Percentiles rank a stretch among this genome's conserved stretches.
Evolutionary conservation across 305 asterid species (phyloP).

Genomic region (Rubia peregrina): DNA sequence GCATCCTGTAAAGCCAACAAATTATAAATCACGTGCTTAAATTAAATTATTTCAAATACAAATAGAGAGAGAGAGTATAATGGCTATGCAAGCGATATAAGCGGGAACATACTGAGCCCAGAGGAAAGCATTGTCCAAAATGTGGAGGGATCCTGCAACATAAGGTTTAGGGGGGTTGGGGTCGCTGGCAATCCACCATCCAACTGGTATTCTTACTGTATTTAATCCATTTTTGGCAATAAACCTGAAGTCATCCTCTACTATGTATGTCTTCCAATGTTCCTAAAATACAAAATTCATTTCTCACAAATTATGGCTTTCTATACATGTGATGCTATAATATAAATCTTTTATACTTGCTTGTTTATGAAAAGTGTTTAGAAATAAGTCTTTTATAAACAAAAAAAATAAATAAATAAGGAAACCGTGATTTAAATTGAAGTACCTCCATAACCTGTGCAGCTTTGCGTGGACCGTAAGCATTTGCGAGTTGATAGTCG

Average conservation of each 20-base stretch:
- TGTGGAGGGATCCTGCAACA: conserved; percentile 53
- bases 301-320: not conserved
- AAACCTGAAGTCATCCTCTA: conserved; percentile 60
- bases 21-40: not conserved
- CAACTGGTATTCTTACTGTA: conserved; percentile 71
- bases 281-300: conserved; percentile 18
- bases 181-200: conserved; percentile 71
- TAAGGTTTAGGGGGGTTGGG: conserved; percentile 61
- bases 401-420: not conserved
- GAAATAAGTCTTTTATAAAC: not conserved
- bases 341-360: too few relatives aligned
- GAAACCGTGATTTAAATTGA: conserved; percentile 5
- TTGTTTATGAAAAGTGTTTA: not conserved
- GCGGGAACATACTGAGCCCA: conserved; percentile 51
- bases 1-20: conserved; percentile 27
- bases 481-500: conserved; percentile 66
- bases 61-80: too few relatives aligned
- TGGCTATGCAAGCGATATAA: too few relatives aligned
- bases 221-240: conserved; percentile 41
- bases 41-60: not conserved
- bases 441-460: conserved; percentile 45
- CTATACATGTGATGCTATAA: too few relatives aligned
- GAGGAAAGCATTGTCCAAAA: conserved; percentile 54
- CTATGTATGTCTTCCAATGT: conserved; percentile 59
- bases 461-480: conserved; percentile 52